These are phyloP conservation scores for Cyclotella baltica DNA, from an alignment of 108 stramenopile genomes.

Conservation along the genomic window DNA sequence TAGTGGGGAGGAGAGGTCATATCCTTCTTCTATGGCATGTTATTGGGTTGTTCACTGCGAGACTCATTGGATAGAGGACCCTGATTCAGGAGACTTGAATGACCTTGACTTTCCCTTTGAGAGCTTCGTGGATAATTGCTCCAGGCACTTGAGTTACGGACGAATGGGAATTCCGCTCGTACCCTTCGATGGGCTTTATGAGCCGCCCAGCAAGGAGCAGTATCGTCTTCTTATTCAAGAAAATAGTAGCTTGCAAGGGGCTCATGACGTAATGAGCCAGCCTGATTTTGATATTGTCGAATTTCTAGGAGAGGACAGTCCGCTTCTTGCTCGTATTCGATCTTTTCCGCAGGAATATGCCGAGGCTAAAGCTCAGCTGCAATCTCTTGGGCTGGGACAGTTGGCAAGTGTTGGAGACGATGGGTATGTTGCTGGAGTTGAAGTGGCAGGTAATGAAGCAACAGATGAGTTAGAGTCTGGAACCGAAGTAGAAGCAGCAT, in stretches of 20 bases:
- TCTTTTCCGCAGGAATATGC: not conserved
- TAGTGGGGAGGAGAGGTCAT: not conserved
- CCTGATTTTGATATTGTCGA: not conserved
- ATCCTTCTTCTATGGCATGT: not conserved
- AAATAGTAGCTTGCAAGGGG: not conserved
- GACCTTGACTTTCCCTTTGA: too few relatives aligned
- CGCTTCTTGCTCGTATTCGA: not conserved
- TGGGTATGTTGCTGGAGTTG: not conserved
- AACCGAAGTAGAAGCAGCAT: not conserved
- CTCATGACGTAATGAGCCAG: not conserved
- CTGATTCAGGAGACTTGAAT: not conserved
- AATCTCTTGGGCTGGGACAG: too few relatives aligned
- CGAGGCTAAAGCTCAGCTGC: not conserved
- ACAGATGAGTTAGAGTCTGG: not conserved
- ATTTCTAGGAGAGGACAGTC: constrained; percentile 1
- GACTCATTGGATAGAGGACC: constrained; percentile 19
- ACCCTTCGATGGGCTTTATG: not conserved
- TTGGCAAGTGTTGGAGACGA: not conserved
- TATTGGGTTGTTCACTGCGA: constrained; percentile 25
- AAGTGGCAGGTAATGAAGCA: not conserved
- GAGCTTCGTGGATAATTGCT: not conserved
- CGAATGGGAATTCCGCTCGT: not conserved
- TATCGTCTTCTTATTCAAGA: not conserved
- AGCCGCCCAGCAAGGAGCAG: not conserved
- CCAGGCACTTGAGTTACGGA: not conserved